Evolutionary conservation across 2,329 filamentous ascomycete genomes (phyloP), one percentile per base, ranked within the genome.

Genomic region (Epichloe uncinata): DNA sequence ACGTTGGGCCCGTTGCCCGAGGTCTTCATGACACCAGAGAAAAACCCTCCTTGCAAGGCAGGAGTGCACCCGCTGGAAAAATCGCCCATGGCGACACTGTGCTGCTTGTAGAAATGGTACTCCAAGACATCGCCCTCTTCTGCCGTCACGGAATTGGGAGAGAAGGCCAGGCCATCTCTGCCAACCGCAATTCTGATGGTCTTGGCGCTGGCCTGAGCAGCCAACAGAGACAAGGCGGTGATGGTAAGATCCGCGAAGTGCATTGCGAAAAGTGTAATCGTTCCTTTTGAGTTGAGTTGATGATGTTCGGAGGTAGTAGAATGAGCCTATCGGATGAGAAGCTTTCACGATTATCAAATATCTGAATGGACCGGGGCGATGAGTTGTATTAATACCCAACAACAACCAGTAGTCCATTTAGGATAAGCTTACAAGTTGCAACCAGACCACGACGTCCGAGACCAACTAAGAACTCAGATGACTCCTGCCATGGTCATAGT

Each of bases 51-150:
- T 4, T 50, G 38, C 2, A 41, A 13, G 11, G 52, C 48, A 15
- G 73, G 72, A 30, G 68, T 55, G 60, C 75, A 79, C 1, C 74
- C 73, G 13, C 69, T 64, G 50, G 64, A 64, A 57, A 76, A 77
- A 41, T 70, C 65, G 30, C 71, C 69, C 54, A 72, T 67, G 15
- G 55, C 64, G 40, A 77, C 66, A 30, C 66, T 69, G 66, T 76
- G 74, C 60, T 69, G 57, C 4, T 72, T 65, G 52, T 66, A 66
- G 65, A 71, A 77, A 54, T 72, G 69, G 62, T 69, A 78, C 61
- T 77, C 73, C 48, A 78, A 58, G 3, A 70, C 55, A 52, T 74
- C 71, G 49, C 73, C 74, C 5, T 66, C 53, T 5, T 61, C 59
- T 9, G 73, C 74, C 41, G 47, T 51, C 7, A 69, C 71, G 5